Evolutionary conservation across 805 yeast genomes (phyloP), one percentile per base, ranked within the genome.

Genomic region (Danielia reshetovae): DNA sequence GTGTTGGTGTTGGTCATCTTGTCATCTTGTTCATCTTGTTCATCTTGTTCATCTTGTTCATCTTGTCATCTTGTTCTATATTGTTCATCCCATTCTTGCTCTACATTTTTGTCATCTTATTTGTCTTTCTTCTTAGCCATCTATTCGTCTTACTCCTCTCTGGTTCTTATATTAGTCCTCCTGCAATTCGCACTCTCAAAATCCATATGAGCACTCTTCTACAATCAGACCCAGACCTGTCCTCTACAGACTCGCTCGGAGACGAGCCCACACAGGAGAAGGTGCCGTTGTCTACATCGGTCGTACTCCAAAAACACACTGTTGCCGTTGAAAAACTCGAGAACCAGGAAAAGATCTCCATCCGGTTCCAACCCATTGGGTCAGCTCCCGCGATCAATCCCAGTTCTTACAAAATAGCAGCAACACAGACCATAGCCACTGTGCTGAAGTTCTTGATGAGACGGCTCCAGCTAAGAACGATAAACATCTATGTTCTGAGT

Each of bases 341-440:
- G 5, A 10, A n/a, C 4, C 24, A 16, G 6, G 40, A 27, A 5
- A 72, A 68, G 45, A 57, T 77, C 11, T 66, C 74, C 1, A 58
- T 79, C 7, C 54, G 85, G 23, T 75, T 81, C 47, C 75, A 71
- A 40, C 72, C 85, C 2, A 74, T 80, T 22, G 85, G 85, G 0
- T 70, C 82, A 0, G 65, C 77, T 0, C 71, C 73, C 1, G 59
- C 62, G 3, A 58, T 80, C 3, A 57, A 51, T 2, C 84, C 84
- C 0, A 57, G 64, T 2, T 62, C 73, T 1, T 77, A 73, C 49
- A 70, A 66, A 38, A 74, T 75, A 2, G 66, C 76, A 10, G 51
- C 65, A 15, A 57, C 60, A 19, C 78, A 72, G 38, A 68, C 67
- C 4, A 67, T 74, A 31, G 59, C 70, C 3, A 71, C 77, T 2